These are phyloP conservation scores for Fereydounia khargensis DNA, from an alignment of 1,284 basidiomycete genomes.

Conservation along the genomic window DNA sequence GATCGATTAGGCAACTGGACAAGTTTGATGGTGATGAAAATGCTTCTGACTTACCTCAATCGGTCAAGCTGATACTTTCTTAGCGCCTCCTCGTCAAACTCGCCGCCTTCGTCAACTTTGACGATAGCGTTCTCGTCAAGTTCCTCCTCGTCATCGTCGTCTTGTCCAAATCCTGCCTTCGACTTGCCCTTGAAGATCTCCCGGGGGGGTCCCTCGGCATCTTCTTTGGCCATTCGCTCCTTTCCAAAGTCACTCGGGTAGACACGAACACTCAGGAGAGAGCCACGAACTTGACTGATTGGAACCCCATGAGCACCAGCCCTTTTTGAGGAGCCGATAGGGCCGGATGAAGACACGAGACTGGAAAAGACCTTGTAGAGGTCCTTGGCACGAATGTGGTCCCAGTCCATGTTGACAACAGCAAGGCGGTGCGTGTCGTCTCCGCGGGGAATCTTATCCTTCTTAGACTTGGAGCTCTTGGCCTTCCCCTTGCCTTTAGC, in stretches of 20 bases:
- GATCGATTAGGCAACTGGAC: too few species aligned
- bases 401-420: conserved; percentile 97
- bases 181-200: conserved; percentile 68
- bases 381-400: conserved; percentile 85
- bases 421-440: conserved; percentile 67
- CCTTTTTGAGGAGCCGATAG: conserved; percentile 1
- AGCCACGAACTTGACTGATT: conserved; percentile 34
- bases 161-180: conserved; percentile 60
- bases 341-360: conserved; percentile 63
- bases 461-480: conserved; percentile 58
- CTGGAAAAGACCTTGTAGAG: conserved; percentile 92
- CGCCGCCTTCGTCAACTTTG: conserved; percentile 55
- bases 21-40: too few species aligned
- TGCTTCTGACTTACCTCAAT: conserved; percentile 74
- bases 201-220: conserved; percentile 81
- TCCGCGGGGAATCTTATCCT: conserved; percentile 34
- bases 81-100: conserved; percentile 76
- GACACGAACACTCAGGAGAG: conserved; percentile 62
- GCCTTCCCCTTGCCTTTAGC: conserved; percentile 44
- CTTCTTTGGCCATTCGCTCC: conserved; percentile 80
- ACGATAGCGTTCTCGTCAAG: conserved; percentile 56
- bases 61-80: conserved; percentile 91
- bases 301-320: conserved; percentile 12
- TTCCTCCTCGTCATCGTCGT: conserved; percentile 64
- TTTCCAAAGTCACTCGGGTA: conserved; percentile 94